Base-by-base conservation (phyloP, 495 filamentous ascomycete species). In the Annulohypoxylon bovei region DNA sequence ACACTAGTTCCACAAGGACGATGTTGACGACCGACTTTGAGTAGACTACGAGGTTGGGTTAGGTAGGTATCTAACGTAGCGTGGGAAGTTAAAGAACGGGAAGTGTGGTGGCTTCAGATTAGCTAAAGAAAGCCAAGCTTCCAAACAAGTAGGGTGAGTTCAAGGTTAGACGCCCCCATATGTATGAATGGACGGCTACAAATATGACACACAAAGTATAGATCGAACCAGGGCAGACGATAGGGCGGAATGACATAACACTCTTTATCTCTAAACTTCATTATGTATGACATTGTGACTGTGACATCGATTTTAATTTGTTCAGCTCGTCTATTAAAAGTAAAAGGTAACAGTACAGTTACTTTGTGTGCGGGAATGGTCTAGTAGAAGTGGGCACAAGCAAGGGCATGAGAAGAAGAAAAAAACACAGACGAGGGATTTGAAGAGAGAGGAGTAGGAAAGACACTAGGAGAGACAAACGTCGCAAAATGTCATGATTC, bases 241-340 rank as follows among this genome's bases (percentile, higher is more conserved):
- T 39, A 59, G 46, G 46, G 49, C 47, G 23, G 27, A 54, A 60
- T 58, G 42, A 62, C 37, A 68, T 68, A 53, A 52, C 33, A 63
- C 39, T 22, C 23, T 62, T 53, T 35, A 40, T 60, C 27, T 47
- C 42, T 46, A 14, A 33, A 12, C 33, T 25, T 55, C 50, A 67
- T 55, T 55, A 39, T 49, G 49, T 62, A 56, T 28, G 22, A 67
- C 28, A 14, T 63, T 64, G 39, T 18, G 16, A 6, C 39, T 62
- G 39, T 18, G 16, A 6, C 39, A 56, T 63, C 50, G 52, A 59
- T 50, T 53, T 28, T 59, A 64, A 32, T 35, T 54, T 33, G 42
- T 53, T 69, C 53, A 64, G 59, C 66, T 69, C 35, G 16, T 42
- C 23, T 63, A 54, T 54, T 33, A 54, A 54, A 54, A 54, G 50